A percentile compares a stretch with the other conserved stretches of the same genome.
Conservation (phyloP, 2,329 filamentous ascomycete genomes). For the Cercospora canescens region DNA sequence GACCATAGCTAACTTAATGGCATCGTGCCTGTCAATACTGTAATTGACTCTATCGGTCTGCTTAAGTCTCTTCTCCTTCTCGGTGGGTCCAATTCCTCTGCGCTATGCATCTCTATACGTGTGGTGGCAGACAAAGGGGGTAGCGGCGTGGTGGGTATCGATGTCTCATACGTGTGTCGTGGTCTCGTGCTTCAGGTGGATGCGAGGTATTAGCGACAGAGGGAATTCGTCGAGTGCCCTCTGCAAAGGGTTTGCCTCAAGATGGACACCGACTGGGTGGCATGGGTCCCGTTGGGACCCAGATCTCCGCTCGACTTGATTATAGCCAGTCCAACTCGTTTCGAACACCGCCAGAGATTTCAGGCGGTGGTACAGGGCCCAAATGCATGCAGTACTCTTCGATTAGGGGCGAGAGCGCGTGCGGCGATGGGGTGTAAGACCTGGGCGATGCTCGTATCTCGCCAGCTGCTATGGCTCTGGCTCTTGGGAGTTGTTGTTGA, state of each 20-base stretch:
- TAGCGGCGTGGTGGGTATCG: constrained; percentile 10
- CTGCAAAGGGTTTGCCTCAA: not conserved
- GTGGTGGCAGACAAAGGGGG: constrained; percentile 12
- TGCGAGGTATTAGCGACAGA: not conserved
- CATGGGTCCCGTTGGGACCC: not conserved
- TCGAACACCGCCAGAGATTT: not conserved
- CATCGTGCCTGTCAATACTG: constrained; percentile 1
- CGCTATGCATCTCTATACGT: constrained; percentile 4
- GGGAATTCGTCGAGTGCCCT: not conserved
- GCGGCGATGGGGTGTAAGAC: not conserved
- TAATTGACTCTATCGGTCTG: constrained; percentile 8
- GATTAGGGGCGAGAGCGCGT: not conserved
- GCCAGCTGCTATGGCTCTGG: not conserved
- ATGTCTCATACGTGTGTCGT: constrained; percentile 11
- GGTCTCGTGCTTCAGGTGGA: constrained; percentile 6
- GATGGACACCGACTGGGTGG: not conserved
- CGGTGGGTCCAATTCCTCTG: not conserved
- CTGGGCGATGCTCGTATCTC: not conserved
- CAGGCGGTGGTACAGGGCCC: not conserved
- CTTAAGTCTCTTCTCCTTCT: constrained; percentile 8
- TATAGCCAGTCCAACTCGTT: not conserved
- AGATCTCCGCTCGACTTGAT: not conserved
- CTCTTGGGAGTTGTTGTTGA: not conserved
- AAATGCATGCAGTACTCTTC: not conserved
- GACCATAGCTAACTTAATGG: constrained; percentile 2